Evolutionary conservation across 1,284 basidiomycete genomes (phyloP).

Genomic region (Schizophyllum amplum): DNA sequence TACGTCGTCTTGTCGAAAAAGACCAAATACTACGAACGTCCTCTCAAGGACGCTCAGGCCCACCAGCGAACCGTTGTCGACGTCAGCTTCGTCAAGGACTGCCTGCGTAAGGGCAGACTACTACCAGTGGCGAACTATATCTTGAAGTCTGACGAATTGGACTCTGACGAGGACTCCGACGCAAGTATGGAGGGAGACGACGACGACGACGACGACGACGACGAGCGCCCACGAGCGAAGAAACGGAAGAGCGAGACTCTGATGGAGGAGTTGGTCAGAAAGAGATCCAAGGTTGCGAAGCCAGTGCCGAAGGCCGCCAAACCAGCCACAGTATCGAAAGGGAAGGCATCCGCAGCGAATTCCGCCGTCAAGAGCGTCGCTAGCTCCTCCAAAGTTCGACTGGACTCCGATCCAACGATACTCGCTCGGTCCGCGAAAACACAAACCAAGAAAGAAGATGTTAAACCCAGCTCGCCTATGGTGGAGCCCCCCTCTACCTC

Average conservation of each 20-base stretch:
- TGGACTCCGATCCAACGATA: neutral
- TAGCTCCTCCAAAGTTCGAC: neutral
- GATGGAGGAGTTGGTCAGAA: neutral
- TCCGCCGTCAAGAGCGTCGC: no score
- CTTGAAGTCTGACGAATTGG: constrained; percentile 16
- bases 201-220: neutral
- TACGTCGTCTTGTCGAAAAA: constrained; percentile 46
- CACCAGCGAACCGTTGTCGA: constrained; percentile 35
- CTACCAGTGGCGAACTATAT: constrained; percentile 35
- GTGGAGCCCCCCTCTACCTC: no score
- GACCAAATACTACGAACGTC: constrained; percentile 38
- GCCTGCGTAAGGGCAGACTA: constrained; percentile 34
- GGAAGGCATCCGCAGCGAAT: neutral
- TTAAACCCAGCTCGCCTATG: no score
- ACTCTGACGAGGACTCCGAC: neutral
- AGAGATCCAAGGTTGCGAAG: neutral
- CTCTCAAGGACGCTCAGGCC: constrained; percentile 29
- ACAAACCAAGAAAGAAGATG: neutral
- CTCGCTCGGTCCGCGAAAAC: neutral
- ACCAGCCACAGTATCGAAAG: neutral
- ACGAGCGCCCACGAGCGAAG: neutral
- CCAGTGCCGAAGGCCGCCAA: neutral
- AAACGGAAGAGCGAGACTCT: neutral
- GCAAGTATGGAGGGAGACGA: neutral
- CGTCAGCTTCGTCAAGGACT: constrained; percentile 48